Conservation (phyloP, 2,329 filamentous ascomycete genomes). For the Ophiocordyceps polyrhachis-furcata region DNA sequence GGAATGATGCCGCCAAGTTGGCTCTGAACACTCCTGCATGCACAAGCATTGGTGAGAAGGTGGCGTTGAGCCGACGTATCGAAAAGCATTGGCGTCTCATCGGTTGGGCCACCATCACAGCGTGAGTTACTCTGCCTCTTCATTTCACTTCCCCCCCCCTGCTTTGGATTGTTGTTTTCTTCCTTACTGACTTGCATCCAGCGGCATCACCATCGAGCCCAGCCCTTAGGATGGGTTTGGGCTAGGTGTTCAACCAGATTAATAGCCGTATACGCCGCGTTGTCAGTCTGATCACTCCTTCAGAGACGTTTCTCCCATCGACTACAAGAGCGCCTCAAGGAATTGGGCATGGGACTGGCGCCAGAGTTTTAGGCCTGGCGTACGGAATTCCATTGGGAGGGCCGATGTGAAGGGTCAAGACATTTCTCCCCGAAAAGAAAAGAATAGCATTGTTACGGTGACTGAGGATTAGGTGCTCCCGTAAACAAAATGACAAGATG, state of each 20-base stretch:
- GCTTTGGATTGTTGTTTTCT: background rate
- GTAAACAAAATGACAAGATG: background rate
- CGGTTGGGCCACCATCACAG: conserved; percentile 70
- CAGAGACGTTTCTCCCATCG: background rate
- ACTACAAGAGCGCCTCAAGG: background rate
- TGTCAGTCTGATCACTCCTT: background rate
- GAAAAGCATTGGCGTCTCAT: conserved; percentile 98
- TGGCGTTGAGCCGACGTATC: conserved; percentile 86
- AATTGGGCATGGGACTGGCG: conserved; percentile 1
- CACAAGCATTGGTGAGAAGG: conserved; percentile 96
- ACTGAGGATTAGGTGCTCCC: background rate
- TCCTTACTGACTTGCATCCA: conserved; percentile 8
- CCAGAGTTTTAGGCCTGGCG: background rate
- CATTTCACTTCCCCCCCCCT: background rate
- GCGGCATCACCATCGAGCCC: conserved; percentile 35
- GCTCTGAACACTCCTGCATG: conserved; percentile 85
- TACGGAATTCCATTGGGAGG: background rate
- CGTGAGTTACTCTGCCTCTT: conserved; percentile 23
- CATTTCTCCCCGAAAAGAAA: background rate
- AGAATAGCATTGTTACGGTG: background rate
- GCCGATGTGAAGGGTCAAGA: background rate
- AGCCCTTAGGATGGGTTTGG: conserved; percentile 18
- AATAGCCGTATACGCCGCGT: background rate
- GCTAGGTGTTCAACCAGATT: background rate
- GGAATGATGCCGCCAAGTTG: conserved; percentile 92